phyloP scores from a whole-genome alignment of 1,284 basidiomycete species.

The Tilletiopsis washingtonensis region DNA sequence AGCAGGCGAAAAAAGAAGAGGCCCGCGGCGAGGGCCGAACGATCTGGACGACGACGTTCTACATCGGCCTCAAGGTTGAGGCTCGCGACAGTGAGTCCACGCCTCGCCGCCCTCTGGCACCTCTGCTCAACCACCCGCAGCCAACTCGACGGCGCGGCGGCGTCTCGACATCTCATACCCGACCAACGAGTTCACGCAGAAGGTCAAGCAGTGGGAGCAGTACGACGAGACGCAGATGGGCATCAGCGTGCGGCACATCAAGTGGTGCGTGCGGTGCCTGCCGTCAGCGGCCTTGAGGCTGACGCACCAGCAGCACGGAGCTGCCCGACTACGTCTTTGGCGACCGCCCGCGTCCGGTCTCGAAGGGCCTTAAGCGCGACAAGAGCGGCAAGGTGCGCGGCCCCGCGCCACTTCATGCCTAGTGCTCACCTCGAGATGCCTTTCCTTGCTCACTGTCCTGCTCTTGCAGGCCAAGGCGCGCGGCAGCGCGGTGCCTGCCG shows the following conservation, averaged over 20 bases:
- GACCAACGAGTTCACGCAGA: conserved; percentile 88
- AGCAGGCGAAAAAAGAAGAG: conserved; percentile 11
- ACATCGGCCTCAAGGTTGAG: conserved; percentile 88
- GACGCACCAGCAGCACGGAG: conserved; percentile 52
- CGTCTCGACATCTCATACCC: conserved; percentile 94
- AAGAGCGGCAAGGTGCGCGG: not conserved
- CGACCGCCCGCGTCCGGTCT: conserved; percentile 50
- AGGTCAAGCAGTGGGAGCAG: conserved; percentile 92
- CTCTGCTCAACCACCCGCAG: not conserved
- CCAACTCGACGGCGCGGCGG: conserved; percentile 49
- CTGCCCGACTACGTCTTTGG: conserved; percentile 75
- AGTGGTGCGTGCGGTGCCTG: conserved; percentile 55
- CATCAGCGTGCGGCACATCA: conserved; percentile 86
- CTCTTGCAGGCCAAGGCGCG: not conserved
- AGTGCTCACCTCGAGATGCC: no score
- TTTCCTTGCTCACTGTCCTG: not conserved
- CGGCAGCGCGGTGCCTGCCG: not conserved
- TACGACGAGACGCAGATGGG: conserved; percentile 90
- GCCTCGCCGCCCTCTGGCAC: not conserved
- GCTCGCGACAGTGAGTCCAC: conserved; percentile 68
- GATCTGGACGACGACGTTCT: conserved; percentile 89
- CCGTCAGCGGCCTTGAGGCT: conserved; percentile 37
- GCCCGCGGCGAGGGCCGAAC: conserved; percentile 55
- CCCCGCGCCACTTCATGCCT: not conserved
- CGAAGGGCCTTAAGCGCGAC: not conserved